Percentiles rank a stretch among this genome's conserved stretches.
Conservation (phyloP, 352 stramenopile species). For the Pythium chondricola region DNA sequence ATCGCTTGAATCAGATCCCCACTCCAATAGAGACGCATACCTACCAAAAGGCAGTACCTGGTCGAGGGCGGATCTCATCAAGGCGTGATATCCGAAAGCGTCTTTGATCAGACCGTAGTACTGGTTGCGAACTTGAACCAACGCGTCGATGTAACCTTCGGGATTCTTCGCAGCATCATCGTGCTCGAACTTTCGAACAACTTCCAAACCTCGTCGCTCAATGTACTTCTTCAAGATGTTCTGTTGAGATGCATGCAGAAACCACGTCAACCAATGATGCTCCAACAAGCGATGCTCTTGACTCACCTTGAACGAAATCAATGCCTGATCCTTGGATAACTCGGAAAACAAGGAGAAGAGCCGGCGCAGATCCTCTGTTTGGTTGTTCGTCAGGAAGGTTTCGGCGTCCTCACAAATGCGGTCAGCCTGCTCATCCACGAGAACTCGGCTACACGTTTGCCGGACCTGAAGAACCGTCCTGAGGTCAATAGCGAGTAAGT, state of each 20-base stretch:
- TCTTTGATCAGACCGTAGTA: conserved; percentile 82
- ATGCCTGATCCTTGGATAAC: conserved; percentile 65
- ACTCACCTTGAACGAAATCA: conserved; percentile 76
- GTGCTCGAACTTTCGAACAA: conserved; percentile 75
- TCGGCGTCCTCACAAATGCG: conserved; percentile 78
- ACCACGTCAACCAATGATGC: neutral
- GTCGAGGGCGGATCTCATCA: conserved; percentile 80
- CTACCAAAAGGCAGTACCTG: too few relatives aligned
- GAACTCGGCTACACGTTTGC: conserved; percentile 70
- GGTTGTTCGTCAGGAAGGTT: conserved; percentile 69
- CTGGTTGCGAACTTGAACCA: conserved; percentile 78
- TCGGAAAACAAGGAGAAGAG: conserved; percentile 83
- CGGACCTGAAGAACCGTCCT: conserved; percentile 76
- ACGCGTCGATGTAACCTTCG: conserved; percentile 78
- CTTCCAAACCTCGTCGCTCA: conserved; percentile 65
- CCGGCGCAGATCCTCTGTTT: conserved; percentile 69
- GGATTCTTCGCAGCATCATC: conserved; percentile 76
- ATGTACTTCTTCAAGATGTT: conserved; percentile 87
- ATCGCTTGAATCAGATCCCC: too few relatives aligned
- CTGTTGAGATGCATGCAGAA: conserved; percentile 17
- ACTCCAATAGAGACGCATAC: too few relatives aligned
- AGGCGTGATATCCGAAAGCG: conserved; percentile 72
- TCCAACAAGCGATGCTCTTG: conserved; percentile 8
- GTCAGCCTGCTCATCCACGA: conserved; percentile 75
- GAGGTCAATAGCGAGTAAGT: neutral